Conservation (phyloP, 257 asterid genomes). For the Solanum microdontum region DNA sequence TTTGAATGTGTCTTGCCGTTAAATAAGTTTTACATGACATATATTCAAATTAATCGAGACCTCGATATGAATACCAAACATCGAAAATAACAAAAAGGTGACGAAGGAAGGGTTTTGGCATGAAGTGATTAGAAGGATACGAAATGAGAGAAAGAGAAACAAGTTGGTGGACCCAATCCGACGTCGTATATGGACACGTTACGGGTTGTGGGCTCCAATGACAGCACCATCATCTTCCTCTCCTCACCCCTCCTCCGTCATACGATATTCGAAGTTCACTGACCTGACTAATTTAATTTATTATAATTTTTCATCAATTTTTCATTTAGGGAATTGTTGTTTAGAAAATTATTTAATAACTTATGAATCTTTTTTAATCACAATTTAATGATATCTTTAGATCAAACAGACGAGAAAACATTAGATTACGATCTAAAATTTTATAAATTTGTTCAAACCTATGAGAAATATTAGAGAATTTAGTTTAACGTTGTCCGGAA, state of each 20-base stretch:
- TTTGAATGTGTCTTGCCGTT: neutral
- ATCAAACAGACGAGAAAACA: neutral
- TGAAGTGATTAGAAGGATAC: neutral
- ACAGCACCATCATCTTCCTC: neutral
- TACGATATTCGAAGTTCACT: neutral
- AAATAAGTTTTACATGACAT: fast-evolving
- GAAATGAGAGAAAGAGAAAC: neutral
- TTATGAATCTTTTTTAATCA: no score
- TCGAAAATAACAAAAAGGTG: neutral
- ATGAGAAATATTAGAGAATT: neutral
- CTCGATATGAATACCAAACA: neutral
- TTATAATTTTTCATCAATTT: fast-evolving
- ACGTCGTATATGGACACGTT: constrained; percentile 3
- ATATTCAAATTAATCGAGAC: neutral
- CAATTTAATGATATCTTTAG: neutral
- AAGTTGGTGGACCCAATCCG: constrained; percentile 1
- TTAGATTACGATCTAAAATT: neutral
- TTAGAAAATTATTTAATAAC: no score
- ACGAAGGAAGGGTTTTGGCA: neutral
- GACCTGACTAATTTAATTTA: neutral
- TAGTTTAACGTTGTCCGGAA: neutral
- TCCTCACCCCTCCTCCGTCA: neutral
- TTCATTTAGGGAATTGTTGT: no score
- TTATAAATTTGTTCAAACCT: neutral
- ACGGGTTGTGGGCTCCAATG: neutral